Conservation (phyloP, 2,329 filamentous ascomycete genomes). For the Aspergillus bombycis region DNA sequence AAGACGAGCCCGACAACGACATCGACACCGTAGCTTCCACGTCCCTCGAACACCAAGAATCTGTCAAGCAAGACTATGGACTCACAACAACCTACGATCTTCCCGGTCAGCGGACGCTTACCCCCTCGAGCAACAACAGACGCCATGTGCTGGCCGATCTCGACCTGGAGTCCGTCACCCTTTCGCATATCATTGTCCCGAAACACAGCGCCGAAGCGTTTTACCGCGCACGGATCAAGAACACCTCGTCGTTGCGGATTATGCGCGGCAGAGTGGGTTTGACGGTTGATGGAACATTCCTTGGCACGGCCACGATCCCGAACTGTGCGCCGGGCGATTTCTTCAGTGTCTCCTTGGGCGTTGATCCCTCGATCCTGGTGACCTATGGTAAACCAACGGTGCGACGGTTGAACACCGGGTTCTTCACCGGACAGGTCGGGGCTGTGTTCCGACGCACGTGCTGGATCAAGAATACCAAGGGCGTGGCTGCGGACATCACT, state of each 20-base stretch:
- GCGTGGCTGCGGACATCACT: constrained; percentile 27
- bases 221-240: constrained; percentile 43
- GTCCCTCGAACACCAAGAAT: constrained; percentile 33
- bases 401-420: constrained; percentile 27
- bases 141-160: constrained; percentile 45
- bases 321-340: constrained; percentile 30
- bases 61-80: constrained; percentile 44
- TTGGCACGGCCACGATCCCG: constrained; percentile 30
- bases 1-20: constrained; percentile 12
- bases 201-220: constrained; percentile 45
- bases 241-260: constrained; percentile 38
- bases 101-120: constrained; percentile 41
- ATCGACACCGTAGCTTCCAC: constrained; percentile 10
- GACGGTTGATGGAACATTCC: constrained; percentile 34
- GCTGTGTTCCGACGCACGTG: constrained; percentile 35
- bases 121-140: constrained; percentile 36
- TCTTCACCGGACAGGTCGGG: constrained; percentile 36
- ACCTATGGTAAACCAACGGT: constrained; percentile 34
- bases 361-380: constrained; percentile 36
- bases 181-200: constrained; percentile 44
- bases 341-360: constrained; percentile 36
- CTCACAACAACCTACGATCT: constrained; percentile 47
- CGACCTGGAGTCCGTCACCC: constrained; percentile 36
- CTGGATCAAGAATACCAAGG: constrained; percentile 37
- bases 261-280: constrained; percentile 31